Evolutionary conservation across 305 asterid species (phyloP).

Genomic region (Fraxinus xanthoxyloides): DNA sequence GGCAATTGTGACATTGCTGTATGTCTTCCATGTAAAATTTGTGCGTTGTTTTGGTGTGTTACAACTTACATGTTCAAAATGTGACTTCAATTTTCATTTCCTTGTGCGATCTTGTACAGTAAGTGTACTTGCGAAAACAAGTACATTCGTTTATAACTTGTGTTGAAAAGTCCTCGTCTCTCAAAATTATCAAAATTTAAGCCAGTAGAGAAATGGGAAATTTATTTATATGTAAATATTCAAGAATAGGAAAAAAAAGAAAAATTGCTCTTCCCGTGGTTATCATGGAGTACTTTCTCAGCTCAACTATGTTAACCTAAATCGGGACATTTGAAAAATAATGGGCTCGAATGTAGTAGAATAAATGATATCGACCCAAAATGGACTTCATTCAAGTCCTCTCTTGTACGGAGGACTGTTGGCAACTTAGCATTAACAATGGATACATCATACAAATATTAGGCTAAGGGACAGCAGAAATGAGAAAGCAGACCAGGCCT

Average conservation of each 20-base stretch:
- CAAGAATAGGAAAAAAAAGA: neutral
- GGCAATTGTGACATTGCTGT: neutral
- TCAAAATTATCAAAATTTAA: neutral
- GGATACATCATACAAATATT: neutral
- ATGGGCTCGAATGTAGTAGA: neutral
- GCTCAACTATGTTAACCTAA: neutral
- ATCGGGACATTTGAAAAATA: neutral
- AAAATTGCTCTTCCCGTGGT: neutral
- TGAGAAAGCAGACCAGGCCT: too few relatives aligned
- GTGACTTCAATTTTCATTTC: neutral
- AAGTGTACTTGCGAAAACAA: constrained; percentile 11
- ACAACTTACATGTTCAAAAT: neutral
- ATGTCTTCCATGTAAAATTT: neutral
- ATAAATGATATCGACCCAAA: neutral
- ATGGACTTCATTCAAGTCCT: neutral
- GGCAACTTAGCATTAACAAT: neutral
- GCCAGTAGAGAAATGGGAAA: neutral
- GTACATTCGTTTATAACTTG: neutral
- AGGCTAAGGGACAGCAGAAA: too few relatives aligned
- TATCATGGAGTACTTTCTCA: neutral
- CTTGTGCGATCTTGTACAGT: constrained; percentile 19
- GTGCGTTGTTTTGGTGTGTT: neutral
- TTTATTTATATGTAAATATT: too few relatives aligned
- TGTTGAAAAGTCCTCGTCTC: neutral
- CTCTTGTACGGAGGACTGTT: neutral